Evolutionary conservation across 2,329 filamentous ascomycete genomes (phyloP), one percentile per base, ranked within the genome.

Genomic region (Zelopaecilomyces penicillatus): DNA sequence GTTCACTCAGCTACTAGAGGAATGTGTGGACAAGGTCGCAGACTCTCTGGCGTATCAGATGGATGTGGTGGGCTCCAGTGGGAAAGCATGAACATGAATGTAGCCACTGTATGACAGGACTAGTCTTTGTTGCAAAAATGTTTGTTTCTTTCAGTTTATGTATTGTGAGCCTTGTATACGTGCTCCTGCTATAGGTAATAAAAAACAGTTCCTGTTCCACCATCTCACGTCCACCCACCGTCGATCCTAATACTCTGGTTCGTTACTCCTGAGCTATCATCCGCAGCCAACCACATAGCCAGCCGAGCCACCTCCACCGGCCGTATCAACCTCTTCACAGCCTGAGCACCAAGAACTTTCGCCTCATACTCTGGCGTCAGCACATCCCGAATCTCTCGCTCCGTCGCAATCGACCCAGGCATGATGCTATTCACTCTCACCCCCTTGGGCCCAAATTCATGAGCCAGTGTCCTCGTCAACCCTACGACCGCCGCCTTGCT

Each of bases 401-500:
- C 56, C 5, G 71, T 74, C 1, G 67, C 68, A 30, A 74, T 68
- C 2, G 68, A 60, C 0, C 70, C 70, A 0, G 72, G 71, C 67
- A 74, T 69, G 30, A 75, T 65, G 45, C 67, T 71, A 42, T 75
- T 75, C 5, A 74, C 65, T 0, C 70, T 51, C 6, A 76, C 73
- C 36, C 66, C 66, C 34, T 59, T 57, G 51, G 70, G 67, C 11
- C 70, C 64, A 28, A 78, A 66, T 58, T 78, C 75, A 39, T 71
- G 68, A 3, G 74, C 67, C 67, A 74, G 76, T 4, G 69, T 73
- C 32, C 74, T 68, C 10, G 74, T 76, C 63, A 78, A 70, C 41
- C 73, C 74, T 58, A 78, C 72, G 31, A 77, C 56, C 0, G 71
- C 76, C 0, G 74, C 73, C 57, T 79, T 78, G 54, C 68, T 70